Base-by-base conservation (phyloP, 2,329 filamentous ascomycete species). In the Lojkania enalia region DNA sequence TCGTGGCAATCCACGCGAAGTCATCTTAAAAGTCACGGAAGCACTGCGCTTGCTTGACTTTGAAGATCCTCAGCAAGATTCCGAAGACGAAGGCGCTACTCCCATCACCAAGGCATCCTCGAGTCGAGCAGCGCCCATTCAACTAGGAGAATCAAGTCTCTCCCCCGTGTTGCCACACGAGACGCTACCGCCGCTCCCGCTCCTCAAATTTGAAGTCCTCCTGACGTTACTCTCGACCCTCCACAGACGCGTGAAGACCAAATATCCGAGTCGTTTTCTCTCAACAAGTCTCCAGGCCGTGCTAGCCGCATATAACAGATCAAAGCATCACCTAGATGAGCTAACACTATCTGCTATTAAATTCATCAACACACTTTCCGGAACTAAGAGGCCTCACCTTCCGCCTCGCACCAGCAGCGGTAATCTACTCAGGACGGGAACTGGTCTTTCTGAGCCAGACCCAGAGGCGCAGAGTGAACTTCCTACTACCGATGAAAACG, bases 1-100 rank as follows among this genome's bases (percentile, higher is more conserved):
- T 18, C 76, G 90, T 29, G 88, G 88, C 39, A 94, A 92, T 63
- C 88, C 88, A 1, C 77, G 88, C 39, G 88, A 94, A 68, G 86
- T 90, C 35, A 86, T 92, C 47, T 75, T 94, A 57, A 91, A 91
- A 64, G 83, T 90, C 20, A 84, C 88, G 19, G 87, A 91, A 65
- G 81, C 82, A 12, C 74, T 94, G 49, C 81, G 86, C 39, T 59
- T 79, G 13, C 72, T 87, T 4, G 76, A 81, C 20, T 77, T 81
- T 29, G 63, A 70, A 16, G 61, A 63, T 4, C 48, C 54, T 12
- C 64, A 66, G 81, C 71, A 85, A 81, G 61, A 87, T 85, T 50
- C 75, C 2, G 61, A 66, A 76, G 71, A 75, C n/a, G 71, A 76
- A 19, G 69, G 71, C 6, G 71, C 67, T 7, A 68, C 70, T n/a